Evolutionary conservation across 1,284 basidiomycete genomes (phyloP).

Genomic region (Rhodotorula glutinis): DNA sequence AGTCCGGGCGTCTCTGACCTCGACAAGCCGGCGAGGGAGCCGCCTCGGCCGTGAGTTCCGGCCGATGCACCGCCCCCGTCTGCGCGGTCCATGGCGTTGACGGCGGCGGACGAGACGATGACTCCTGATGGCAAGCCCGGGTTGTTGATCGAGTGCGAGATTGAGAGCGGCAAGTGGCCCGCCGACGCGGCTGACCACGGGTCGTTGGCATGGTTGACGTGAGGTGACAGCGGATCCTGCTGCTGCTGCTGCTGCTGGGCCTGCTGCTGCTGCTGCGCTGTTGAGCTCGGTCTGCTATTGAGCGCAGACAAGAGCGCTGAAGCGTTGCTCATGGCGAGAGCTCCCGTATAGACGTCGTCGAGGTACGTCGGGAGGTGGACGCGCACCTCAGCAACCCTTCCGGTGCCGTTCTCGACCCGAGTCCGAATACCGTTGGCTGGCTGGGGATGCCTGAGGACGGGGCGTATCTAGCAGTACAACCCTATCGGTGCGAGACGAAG

Average conservation of each 20-base stretch:
- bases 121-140: constrained; percentile 47
- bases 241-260: not conserved
- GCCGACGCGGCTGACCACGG: constrained; percentile 15
- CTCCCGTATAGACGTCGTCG: not conserved
- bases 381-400: too few relatives aligned
- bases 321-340: constrained; percentile 22
- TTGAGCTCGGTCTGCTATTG: constrained; percentile 1
- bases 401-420: too few relatives aligned
- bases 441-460: too few relatives aligned
- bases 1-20: constrained; percentile 32
- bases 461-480: too few relatives aligned
- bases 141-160: constrained; percentile 48
- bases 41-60: constrained; percentile 3
- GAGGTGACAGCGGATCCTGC: constrained; percentile 6
- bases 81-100: constrained; percentile 32
- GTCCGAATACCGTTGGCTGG: too few relatives aligned
- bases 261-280: not conserved
- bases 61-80: constrained; percentile 8
- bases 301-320: constrained; percentile 15
- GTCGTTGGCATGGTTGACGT: constrained; percentile 12
- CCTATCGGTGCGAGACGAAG: too few relatives aligned
- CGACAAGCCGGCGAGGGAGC: constrained; percentile 6
- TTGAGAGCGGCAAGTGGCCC: constrained; percentile 47
- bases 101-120: constrained; percentile 35
- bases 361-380: not conserved